These are phyloP conservation scores for Cunninghamia lanceolata DNA, from an alignment of 75 land plant genomes.

Conservation along the genomic window DNA sequence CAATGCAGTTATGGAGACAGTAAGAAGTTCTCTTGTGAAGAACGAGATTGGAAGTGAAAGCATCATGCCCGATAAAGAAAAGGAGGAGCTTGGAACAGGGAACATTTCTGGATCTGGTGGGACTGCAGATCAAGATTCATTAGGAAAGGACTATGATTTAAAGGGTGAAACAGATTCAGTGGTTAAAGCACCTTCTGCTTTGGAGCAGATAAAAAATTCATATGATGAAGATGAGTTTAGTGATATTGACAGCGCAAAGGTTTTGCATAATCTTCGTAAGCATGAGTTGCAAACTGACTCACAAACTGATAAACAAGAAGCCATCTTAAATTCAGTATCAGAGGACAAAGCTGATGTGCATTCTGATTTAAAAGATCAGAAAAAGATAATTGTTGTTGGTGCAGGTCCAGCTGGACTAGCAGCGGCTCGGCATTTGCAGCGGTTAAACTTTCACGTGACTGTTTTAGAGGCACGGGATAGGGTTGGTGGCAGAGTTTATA, in stretches of 20 bases:
- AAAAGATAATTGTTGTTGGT: constrained; percentile 75
- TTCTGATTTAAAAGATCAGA: constrained; percentile 25
- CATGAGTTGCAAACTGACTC: constrained; percentile 17
- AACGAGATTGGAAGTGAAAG: background rate
- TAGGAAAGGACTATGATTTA: background rate
- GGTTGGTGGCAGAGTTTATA: constrained; percentile 92
- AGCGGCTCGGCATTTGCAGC: constrained; percentile 90
- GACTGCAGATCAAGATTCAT: background rate
- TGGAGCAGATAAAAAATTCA: constrained; percentile 9
- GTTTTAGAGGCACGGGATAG: constrained; percentile 89
- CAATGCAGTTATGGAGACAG: background rate
- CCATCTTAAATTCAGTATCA: constrained; percentile 2
- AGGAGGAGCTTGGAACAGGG: background rate
- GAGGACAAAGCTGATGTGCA: constrained; percentile 2
- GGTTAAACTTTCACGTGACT: constrained; percentile 68
- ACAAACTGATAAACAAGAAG: constrained; percentile 11
- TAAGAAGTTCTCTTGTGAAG: background rate
- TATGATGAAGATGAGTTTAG: constrained; percentile 27
- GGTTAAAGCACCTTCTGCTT: background rate
- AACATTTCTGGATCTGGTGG: background rate
- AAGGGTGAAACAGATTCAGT: background rate
- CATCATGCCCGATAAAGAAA: background rate
- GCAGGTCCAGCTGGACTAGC: constrained; percentile 97
- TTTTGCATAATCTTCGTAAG: constrained; percentile 32
- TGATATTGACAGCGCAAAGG: constrained; percentile 30